phyloP scores from a whole-genome alignment of 129 eudicot species.

The Flaveria trinervia region DNA sequence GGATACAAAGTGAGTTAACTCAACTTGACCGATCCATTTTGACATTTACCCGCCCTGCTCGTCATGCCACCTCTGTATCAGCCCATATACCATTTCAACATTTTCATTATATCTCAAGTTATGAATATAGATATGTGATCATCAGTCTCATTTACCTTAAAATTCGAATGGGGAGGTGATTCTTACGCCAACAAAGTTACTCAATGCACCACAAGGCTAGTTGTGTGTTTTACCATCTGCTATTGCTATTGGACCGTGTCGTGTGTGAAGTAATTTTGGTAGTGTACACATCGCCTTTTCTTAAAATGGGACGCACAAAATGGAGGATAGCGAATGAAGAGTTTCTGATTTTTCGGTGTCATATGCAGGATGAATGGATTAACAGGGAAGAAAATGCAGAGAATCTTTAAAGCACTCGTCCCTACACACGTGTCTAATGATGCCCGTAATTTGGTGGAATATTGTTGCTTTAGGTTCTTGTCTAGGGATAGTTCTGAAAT shows the following conservation, averaged over 20 bases:
- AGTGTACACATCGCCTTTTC: background rate
- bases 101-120: no score
- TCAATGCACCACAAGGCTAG: background rate
- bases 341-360: slow-evolving; percentile 27
- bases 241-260: background rate
- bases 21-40: background rate
- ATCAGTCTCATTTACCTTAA: no score
- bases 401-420: slow-evolving; percentile 62
- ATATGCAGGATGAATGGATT: slow-evolving; percentile 84
- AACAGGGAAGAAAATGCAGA: slow-evolving; percentile 76
- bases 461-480: slow-evolving; percentile 83
- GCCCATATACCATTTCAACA: no score
- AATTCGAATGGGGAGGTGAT: no score
- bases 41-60: background rate
- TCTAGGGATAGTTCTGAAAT: slow-evolving; percentile 69
- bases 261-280: background rate
- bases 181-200: background rate
- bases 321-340: slow-evolving; percentile 10
- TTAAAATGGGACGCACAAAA: background rate
- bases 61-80: background rate
- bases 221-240: background rate
- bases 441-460: slow-evolving; percentile 79
- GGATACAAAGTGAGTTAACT: background rate
- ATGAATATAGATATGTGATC: background rate
- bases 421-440: slow-evolving; percentile 52